A percentile compares a stretch with the other conserved stretches of the same genome.
Evolutionary conservation across 2,329 filamentous ascomycete species (phyloP).

Genomic region (Aspergillus flavus): DNA sequence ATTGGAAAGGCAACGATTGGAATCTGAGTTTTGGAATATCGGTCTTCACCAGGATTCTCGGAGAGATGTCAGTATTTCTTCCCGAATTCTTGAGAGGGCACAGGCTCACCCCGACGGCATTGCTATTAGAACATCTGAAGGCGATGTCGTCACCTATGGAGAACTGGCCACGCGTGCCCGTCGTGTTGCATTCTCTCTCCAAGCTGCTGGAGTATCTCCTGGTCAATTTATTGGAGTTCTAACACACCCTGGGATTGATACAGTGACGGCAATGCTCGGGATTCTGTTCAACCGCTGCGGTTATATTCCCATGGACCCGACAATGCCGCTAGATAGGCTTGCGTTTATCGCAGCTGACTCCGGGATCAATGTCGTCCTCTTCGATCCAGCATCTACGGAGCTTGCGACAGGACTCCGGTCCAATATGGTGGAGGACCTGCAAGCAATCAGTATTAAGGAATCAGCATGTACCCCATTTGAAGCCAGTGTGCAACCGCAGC

Average conservation of each 20-base stretch:
- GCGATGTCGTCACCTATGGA: not conserved
- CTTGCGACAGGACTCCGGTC: too few relatives aligned
- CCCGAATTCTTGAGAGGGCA: not conserved
- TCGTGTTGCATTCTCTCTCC: not conserved
- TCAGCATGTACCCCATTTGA: too few relatives aligned
- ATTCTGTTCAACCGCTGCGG: not conserved
- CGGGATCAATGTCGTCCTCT: too few relatives aligned
- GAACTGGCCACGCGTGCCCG: not conserved
- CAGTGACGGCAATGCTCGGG: slow-evolving; percentile 2
- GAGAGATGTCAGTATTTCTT: not conserved
- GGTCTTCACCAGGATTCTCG: not conserved
- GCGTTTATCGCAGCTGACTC: slow-evolving; percentile 2
- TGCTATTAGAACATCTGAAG: slow-evolving; percentile 1
- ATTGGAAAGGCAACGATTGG: not conserved
- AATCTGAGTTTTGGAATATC: not conserved
- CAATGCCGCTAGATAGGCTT: not conserved
- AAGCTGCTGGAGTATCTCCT: not conserved
- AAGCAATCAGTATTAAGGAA: too few relatives aligned
- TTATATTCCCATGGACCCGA: slow-evolving; percentile 5
- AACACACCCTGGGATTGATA: not conserved
- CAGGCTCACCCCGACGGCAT: not conserved
- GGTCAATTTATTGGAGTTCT: slow-evolving; percentile 2
- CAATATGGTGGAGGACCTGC: too few relatives aligned
- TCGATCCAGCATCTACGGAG: too few relatives aligned
- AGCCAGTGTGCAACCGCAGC: too few relatives aligned